Evolutionary conservation across 2,329 filamentous ascomycete species (phyloP).

Genomic region (Aspergillus thermomutatus): DNA sequence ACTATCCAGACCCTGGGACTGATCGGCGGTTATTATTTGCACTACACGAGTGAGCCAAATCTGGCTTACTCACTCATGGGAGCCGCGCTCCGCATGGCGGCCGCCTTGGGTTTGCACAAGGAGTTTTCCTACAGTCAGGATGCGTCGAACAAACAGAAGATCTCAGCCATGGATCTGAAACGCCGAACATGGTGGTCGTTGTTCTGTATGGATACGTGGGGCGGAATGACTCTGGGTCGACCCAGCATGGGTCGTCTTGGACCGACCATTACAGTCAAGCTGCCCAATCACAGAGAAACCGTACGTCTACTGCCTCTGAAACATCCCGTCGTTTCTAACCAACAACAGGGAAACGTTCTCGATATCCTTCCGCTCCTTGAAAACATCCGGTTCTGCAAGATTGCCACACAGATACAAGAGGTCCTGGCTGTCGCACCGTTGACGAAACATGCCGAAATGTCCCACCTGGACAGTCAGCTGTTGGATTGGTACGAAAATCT

Average conservation of each 20-base stretch:
- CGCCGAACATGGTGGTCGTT: conserved; percentile 72
- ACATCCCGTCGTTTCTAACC: conserved; percentile 22
- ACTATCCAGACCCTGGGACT: conserved; percentile 68
- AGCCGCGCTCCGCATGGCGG: conserved; percentile 70
- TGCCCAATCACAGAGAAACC: conserved; percentile 52
- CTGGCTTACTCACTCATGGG: conserved; percentile 72
- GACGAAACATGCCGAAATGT: conserved; percentile 63
- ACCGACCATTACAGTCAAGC: conserved; percentile 63
- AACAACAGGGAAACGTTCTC: conserved; percentile 54
- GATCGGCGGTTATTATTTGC: conserved; percentile 72
- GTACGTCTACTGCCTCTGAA: conserved; percentile 31
- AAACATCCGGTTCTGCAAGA: conserved; percentile 75
- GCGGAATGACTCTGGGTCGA: conserved; percentile 65
- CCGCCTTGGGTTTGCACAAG: conserved; percentile 67
- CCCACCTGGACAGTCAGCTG: conserved; percentile 64
- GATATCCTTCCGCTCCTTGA: conserved; percentile 69
- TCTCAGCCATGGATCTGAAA: conserved; percentile 58
- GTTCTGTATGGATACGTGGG: conserved; percentile 73
- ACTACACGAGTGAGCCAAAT: conserved; percentile 74
- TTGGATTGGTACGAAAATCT: conserved; percentile 70
- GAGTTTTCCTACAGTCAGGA: conserved; percentile 52
- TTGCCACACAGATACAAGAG: conserved; percentile 74
- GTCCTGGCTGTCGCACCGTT: conserved; percentile 67
- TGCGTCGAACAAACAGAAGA: conserved; percentile 42
- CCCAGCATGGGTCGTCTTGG: conserved; percentile 68